Conservation (phyloP, 805 yeast genomes). For the Trichomonascus vanleenenianus region DNA sequence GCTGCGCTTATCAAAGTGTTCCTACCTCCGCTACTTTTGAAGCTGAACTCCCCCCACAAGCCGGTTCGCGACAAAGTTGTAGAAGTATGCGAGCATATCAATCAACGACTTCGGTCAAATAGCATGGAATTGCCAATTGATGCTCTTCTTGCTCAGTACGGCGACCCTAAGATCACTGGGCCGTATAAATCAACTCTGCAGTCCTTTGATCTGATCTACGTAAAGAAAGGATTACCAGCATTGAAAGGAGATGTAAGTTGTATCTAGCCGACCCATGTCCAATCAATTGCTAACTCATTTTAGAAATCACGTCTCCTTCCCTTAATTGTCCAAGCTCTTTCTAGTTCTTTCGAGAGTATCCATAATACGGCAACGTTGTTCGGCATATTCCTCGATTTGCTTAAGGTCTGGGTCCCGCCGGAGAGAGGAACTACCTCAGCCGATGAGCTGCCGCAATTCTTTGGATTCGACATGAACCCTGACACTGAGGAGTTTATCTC, state of each 20-base stretch:
- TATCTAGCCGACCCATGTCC: not conserved
- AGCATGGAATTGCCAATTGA: conserved; percentile 44
- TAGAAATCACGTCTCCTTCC: not conserved
- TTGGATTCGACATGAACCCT: conserved; percentile 31
- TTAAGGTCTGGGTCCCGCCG: conserved; percentile 44
- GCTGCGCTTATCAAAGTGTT: conserved; percentile 53
- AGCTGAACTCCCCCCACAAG: conserved; percentile 62
- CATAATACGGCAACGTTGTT: conserved; percentile 50
- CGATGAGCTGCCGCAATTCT: conserved; percentile 27
- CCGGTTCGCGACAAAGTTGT: conserved; percentile 62
- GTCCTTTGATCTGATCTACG: conserved; percentile 40
- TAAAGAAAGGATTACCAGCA: conserved; percentile 51
- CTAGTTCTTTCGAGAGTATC: no score
- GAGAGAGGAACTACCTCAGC: conserved; percentile 39
- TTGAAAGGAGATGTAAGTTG: not conserved
- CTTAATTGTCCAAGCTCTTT: not conserved
- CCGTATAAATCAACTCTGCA: conserved; percentile 11
- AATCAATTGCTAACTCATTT: not conserved
- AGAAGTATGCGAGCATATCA: conserved; percentile 56
- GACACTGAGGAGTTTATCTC: conserved; percentile 41
- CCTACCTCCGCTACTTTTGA: conserved; percentile 70
- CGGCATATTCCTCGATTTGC: conserved; percentile 47
- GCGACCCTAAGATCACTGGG: conserved; percentile 37
- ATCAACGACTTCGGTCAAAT: conserved; percentile 51
- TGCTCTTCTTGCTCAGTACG: conserved; percentile 57